Percentiles rank a stretch among this genome's conserved stretches.
These are phyloP conservation scores for Citrullus amarus DNA, from an alignment of 306 rosid genomes.

Conservation along the genomic window DNA sequence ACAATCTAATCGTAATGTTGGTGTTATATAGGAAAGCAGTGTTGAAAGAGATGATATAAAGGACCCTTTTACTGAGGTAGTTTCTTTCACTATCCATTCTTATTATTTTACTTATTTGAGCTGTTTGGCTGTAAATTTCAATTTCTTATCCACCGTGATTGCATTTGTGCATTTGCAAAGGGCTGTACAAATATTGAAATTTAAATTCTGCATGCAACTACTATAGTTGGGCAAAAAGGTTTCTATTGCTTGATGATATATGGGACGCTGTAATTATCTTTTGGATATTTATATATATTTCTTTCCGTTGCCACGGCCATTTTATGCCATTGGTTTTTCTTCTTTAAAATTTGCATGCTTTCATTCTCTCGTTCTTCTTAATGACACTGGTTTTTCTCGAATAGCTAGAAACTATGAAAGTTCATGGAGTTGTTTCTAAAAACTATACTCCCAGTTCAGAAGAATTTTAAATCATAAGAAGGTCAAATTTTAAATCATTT, in stretches of 20 bases:
- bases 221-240: not conserved
- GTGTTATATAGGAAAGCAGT: constrained; percentile 68
- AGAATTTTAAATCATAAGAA: not conserved
- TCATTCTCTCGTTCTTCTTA: not conserved
- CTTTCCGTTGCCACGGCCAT: not conserved
- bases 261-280: not conserved
- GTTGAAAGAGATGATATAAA: constrained; percentile 81
- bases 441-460: not conserved
- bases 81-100: constrained; percentile 1
- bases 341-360: not conserved
- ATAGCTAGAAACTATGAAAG: not conserved
- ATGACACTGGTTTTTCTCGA: not conserved
- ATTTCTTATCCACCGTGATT: not conserved
- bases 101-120: not conserved
- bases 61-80: constrained; percentile 96
- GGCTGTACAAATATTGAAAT: not conserved
- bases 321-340: not conserved
- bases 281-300: not conserved
- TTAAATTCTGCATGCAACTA: constrained; percentile 1
- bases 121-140: not conserved
- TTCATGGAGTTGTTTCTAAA: not conserved
- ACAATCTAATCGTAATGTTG: constrained; percentile 13
- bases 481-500: not conserved
- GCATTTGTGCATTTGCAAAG: not conserved
- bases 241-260: not conserved